Percentiles rank a stretch among this genome's conserved stretches.
These are phyloP conservation scores for Graphilbum fragrans DNA, from an alignment of 2,329 filamentous ascomycete genomes.

Conservation along the genomic window DNA sequence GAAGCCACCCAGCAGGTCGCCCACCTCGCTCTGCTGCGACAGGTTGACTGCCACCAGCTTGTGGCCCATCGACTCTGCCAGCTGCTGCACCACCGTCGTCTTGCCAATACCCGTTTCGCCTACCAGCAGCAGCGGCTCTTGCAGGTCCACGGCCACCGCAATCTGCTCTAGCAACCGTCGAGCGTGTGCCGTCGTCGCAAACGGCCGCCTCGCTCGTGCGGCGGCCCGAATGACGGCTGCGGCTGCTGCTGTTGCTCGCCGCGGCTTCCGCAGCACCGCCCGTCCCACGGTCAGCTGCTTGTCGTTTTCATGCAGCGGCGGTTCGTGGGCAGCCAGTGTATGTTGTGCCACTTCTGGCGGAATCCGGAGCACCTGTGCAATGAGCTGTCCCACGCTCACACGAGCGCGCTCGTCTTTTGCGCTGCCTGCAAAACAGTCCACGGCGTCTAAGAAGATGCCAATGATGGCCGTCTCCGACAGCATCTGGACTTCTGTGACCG, in stretches of 20 bases:
- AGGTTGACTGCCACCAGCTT: conserved; percentile 89
- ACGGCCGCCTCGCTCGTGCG: conserved; percentile 40
- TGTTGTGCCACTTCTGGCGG: conserved; percentile 71
- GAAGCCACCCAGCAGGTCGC: conserved; percentile 91
- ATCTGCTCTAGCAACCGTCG: conserved; percentile 80
- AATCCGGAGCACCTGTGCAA: conserved; percentile 81
- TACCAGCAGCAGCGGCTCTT: conserved; percentile 89
- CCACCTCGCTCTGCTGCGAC: conserved; percentile 94
- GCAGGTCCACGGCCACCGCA: conserved; percentile 65
- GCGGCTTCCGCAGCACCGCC: conserved; percentile 45
- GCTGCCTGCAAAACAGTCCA: conserved; percentile 84
- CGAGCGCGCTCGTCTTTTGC: conserved; percentile 54
- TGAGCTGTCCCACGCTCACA: conserved; percentile 48
- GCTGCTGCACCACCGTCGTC: conserved; percentile 87
- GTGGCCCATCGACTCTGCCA: conserved; percentile 72
- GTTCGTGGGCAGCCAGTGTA: conserved; percentile 61
- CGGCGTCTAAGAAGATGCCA: conserved; percentile 83
- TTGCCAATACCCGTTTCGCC: conserved; percentile 98
- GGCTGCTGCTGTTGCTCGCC: background rate
- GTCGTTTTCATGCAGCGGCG: conserved; percentile 52
- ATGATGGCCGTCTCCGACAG: conserved; percentile 62
- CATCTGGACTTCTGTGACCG: conserved; percentile 14
- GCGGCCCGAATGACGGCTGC: conserved; percentile 13
- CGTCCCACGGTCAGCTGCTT: conserved; percentile 52
- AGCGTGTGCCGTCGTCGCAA: conserved; percentile 81